Evolutionary conservation across 805 yeast species (phyloP), one percentile per base, ranked within the genome.

Genomic region (Jamesozyma spencerorum): DNA sequence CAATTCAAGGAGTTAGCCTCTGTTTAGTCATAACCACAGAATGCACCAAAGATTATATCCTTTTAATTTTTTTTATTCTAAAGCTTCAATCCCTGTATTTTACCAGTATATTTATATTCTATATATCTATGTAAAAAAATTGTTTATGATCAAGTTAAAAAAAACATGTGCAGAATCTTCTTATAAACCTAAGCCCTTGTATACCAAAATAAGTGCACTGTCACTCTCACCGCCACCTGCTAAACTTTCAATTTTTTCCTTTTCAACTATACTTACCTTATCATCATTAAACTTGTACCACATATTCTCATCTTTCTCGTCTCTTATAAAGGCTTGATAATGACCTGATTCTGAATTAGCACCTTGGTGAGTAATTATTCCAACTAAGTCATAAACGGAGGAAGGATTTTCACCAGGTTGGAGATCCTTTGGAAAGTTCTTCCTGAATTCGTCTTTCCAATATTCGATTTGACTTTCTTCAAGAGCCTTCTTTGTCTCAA

Each of bases 141-240:
- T 32, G 35, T 32, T 32, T 32, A 32, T 32, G 14, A 11, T n/a
- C 10, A 8, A 18, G 10, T 18, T 10, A 31, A 18, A 12, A 24
- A 5, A 24, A 24, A 24, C 18, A 24, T 5, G 17, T 3, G 12
- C 18, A 5, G 6, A 30, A 3, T n/a, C 11, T 5, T 24, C 18
- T 32, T 38, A 71, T 49, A 81, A 65, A 15, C 90, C 94, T 48
- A 81, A 75, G 5, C 86, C 94, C 58, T 81, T 81, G 68, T 92
- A 92, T 41, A 92, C 65, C 50, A 90, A 71, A 41, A 92, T 80
- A 61, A 92, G 74, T 2, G 98, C 99, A 54, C 92, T 79, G 63
- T 92, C 99, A 51, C 95, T 78, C 66, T 94, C 98, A 43, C 97
- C 97, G 42, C 99, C 99, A 34, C 98, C 99, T 4, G 97, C 84